A percentile compares a stretch with the other conserved stretches of the same genome.
Conservation (phyloP, 2,329 filamentous ascomycete genomes). For the Hypoxylon sp. region DNA sequence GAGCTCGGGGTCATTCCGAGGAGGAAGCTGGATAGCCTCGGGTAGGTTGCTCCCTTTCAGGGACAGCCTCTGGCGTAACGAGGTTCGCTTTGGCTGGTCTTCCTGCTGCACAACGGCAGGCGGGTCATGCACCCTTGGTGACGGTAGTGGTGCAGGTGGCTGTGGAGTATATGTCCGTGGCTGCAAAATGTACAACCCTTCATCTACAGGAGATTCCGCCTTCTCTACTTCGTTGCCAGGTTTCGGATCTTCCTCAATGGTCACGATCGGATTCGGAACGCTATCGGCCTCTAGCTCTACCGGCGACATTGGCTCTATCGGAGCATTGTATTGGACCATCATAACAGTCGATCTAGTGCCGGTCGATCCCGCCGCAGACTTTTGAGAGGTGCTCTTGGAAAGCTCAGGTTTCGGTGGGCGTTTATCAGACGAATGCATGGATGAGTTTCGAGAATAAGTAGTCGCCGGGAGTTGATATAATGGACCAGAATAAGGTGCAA, state of each 20-base stretch:
- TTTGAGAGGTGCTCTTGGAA: conserved; percentile 45
- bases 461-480: conserved; percentile 40
- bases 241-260: conserved; percentile 43
- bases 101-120: conserved; percentile 49
- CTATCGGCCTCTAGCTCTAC: conserved; percentile 40
- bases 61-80: conserved; percentile 68
- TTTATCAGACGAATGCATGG: conserved; percentile 44
- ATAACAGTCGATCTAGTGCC: conserved; percentile 51
- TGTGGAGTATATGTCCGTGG: conserved; percentile 71
- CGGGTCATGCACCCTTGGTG: conserved; percentile 59
- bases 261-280: conserved; percentile 35
- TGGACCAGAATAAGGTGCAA: conserved; percentile 51
- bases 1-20: conserved; percentile 56
- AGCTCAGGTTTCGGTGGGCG: conserved; percentile 45
- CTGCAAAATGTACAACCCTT: conserved; percentile 67
- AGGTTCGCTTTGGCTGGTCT: conserved; percentile 58
- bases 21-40: conserved; percentile 68
- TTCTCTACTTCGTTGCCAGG: conserved; percentile 44
- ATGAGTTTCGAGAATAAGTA: conserved; percentile 42
- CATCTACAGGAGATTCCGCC: conserved; percentile 54
- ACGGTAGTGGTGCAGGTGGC: conserved; percentile 63
- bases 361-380: conserved; percentile 45
- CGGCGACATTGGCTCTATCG: conserved; percentile 41
- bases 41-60: conserved; percentile 66
- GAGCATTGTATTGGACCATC: conserved; percentile 51